phyloP scores from a whole-genome alignment of 768 basidiomycete species.

The Basidioascus undulatus region DNA sequence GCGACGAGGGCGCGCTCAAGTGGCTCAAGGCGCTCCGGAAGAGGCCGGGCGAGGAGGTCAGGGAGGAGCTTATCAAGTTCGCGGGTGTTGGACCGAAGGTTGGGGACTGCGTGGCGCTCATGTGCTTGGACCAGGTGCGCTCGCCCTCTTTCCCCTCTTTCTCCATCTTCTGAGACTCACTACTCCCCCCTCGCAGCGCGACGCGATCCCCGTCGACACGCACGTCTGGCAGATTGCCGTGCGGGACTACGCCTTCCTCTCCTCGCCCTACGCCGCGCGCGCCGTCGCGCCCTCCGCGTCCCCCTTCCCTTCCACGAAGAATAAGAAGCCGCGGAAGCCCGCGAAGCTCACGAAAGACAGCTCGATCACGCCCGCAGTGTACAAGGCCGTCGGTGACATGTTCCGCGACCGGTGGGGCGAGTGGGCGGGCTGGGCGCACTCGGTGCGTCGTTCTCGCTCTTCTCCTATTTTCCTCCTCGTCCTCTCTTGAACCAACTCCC shows the following conservation, averaged over 20 bases:
- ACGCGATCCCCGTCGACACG: slow-evolving; percentile 84
- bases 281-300: too few relatives aligned
- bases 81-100: slow-evolving; percentile 90
- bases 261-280: too few relatives aligned
- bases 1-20: slow-evolving; percentile 2
- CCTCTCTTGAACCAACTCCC: not conserved
- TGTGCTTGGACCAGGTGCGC: slow-evolving; percentile 70
- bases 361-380: slow-evolving; percentile 47
- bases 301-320: too few relatives aligned
- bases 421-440: slow-evolving; percentile 77
- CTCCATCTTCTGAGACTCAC: slow-evolving; percentile 1
- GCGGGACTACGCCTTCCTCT: slow-evolving; percentile 13
- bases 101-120: slow-evolving; percentile 76
- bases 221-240: slow-evolving; percentile 48
- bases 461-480: not conserved
- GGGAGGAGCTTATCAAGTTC: slow-evolving; percentile 52
- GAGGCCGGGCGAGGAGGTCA: slow-evolving; percentile 17
- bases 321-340: too few relatives aligned
- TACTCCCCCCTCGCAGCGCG: slow-evolving; percentile 26
- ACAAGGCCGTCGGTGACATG: slow-evolving; percentile 41
- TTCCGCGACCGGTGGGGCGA: slow-evolving; percentile 49
- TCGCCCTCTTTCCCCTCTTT: slow-evolving; percentile 2
- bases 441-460: slow-evolving; percentile 23
- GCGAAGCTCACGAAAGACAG: slow-evolving; percentile 30
- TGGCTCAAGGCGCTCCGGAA: slow-evolving; percentile 7